Evolutionary conservation across 2,329 filamentous ascomycete genomes (phyloP), one percentile per base, ranked within the genome.

Genomic region (Podosphaera aphanis): DNA sequence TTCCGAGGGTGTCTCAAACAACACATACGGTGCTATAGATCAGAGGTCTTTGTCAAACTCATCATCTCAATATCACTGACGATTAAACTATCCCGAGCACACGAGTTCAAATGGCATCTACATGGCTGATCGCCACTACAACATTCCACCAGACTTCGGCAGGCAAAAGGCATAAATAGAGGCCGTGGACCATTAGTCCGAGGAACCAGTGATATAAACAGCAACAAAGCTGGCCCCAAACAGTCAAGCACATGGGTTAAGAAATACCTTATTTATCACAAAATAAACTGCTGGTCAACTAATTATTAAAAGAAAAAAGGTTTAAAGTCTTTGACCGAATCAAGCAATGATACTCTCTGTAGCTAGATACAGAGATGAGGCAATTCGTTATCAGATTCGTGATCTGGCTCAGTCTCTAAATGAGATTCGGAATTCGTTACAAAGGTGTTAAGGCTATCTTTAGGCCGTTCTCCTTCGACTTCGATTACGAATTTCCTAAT

Each of bases 101-200:
- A 41, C 18, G 5, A 23, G 23, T 23, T 23, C 10, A 41, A 29
- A 41, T 23, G 18, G 18, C 10, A 41, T 41, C 20, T 19, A 41
- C 38, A 41, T 41, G 38, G 38, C 38, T 41, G 38, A 41, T 10
- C 21, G 38, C 10, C 38, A 41, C 20, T 41, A 41, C 11, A 41
- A 41, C 18, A 41, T 10, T 25, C 18, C 38, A 2, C 19, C 13
- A 41, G 38, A 41, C 38, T 41, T 41, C 18, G 38, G 18, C 19
- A 41, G 38, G 18, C 38, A 41, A 41, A 41, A 41, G 18, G 3
- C 10, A 41, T 10, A n/a, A 41, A 41, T 41, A 41, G 38, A 25
- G 38, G 38, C 6, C 5, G 25, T 11, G 1, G 5, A 29, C 19
- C 10, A 41, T 3, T 41, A 25, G 23, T 19, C 18, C 10, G 11